Evolutionary conservation across 1,139 yeast species (phyloP).

Genomic region (Yarrowia galli): DNA sequence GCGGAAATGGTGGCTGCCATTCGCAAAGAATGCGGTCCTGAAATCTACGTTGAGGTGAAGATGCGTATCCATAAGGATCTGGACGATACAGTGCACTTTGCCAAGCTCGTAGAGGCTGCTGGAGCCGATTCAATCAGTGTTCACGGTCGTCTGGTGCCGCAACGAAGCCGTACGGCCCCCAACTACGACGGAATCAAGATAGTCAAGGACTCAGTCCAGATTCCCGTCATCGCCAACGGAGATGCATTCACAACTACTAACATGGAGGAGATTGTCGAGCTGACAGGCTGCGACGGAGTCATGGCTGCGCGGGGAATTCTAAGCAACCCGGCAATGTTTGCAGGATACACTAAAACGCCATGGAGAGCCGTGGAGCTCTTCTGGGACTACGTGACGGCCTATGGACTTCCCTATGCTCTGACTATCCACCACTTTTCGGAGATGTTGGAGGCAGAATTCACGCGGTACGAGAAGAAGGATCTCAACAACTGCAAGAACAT

Average conservation of each 20-base stretch:
- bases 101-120: constrained; percentile 74
- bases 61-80: constrained; percentile 84
- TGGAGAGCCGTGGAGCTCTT: constrained; percentile 90
- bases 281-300: constrained; percentile 86
- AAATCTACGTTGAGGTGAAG: constrained; percentile 83
- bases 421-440: constrained; percentile 88
- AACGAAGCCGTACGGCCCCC: constrained; percentile 84
- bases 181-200: constrained; percentile 79
- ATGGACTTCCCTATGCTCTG: constrained; percentile 83
- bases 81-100: constrained; percentile 74
- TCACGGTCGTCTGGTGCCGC: constrained; percentile 88
- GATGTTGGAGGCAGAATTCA: constrained; percentile 72
- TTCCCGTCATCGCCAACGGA: constrained; percentile 95
- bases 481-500: constrained; percentile 68
- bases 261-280: constrained; percentile 63
- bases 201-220: constrained; percentile 64
- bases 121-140: constrained; percentile 95
- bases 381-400: constrained; percentile 77
- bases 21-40: constrained; percentile 72
- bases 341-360: constrained; percentile 75
- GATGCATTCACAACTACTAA: constrained; percentile 80
- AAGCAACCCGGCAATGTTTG: constrained; percentile 85
- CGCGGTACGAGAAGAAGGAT: constrained; percentile 62
- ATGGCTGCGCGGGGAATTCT: constrained; percentile 95
- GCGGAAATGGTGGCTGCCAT: constrained; percentile 85